Evolutionary conservation across 805 yeast genomes (phyloP), one percentile per base, ranked within the genome.

Genomic region (Barnettozyma sucrosica): DNA sequence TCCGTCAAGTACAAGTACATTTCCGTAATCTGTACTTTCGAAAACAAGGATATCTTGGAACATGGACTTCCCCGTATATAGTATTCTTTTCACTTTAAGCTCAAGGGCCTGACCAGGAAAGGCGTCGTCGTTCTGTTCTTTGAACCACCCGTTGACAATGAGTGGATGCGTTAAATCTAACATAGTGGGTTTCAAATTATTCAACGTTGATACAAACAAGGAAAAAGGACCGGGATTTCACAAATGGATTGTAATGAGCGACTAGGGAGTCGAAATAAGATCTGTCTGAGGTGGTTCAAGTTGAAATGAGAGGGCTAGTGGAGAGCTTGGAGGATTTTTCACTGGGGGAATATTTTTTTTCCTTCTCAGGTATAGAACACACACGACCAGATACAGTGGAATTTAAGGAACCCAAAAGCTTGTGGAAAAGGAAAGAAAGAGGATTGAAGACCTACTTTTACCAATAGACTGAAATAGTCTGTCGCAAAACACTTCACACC

Each of bases 71-170:
- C 80, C 79, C 45, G 80, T 80, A 59, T 84, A 79, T n/a, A 89
- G 68, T 41, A 88, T 72, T 56, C 76, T 62, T 41, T 78, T 75
- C 26, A 89, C 84, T 54, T 76, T 74, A 23, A 89, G 68, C 67
- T 58, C 70, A 63, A 90, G 79, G 5, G 89, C 85, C 67, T 89
- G 97, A 30, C 97, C 97, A 0, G 95, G 95, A 68, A 89, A 89
- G 49, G 74, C 68, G 43, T 79, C 79, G 43, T 80, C 85, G 33
- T 79, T 78, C 26, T 75, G 70, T 63, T 89, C 97, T 55, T 79
- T 75, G 66, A 89, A 89, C 97, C 97, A 89, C 8, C 85, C 86
- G 57, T 80, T 76, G 46, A 61, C 57, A 47, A 76, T 71, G 8
- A 66, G 55, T 4, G 67, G 61, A 47, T 66, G 69, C 36, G 37